Evolutionary conservation across 257 asterid species (phyloP), one percentile per base, ranked within the genome.

Genomic region (Solanum piurae): DNA sequence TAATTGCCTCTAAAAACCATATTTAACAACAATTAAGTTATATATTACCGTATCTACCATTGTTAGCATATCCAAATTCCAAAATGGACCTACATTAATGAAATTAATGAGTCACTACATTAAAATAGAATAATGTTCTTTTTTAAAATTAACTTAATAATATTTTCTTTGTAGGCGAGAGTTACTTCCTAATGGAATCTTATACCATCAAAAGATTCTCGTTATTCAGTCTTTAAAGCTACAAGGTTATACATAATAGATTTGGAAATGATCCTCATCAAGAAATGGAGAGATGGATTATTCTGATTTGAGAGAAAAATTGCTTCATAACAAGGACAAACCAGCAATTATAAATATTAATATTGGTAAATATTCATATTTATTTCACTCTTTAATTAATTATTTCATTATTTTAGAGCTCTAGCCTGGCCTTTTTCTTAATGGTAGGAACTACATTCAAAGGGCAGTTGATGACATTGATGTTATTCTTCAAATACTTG

Each of bases 361-460:
- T 34, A 87, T 87, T 20, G 89, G 89, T 87, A 77, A 10, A n/a
- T 82, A 12, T 27, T 14, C 12, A 69, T 69, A 69, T 25, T 25
- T 25, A 69, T 66, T 25, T 66, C 73, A 66, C 12, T 14, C 20
- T 66, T 66, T 66, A 16, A 49, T 66, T 66, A 16, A 49, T 66
- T n/a, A 11, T 64, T 2, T 60, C 69, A 62, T 62, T n/a, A 7
- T 11, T 11, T 42, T 42, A 69, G 38, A 29, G 16, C 12, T 40
- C 34, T n/a, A 44, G 18, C 38, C 23, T 69, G 23, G 75, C 10
- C 23, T 6, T 31, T 69, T 69, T 64, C 69, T 60, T 69, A 13
- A 69, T 69, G 85, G 9, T 49, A 91, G 92, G 93, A 83, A 91
- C 92, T 16, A 89, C 93, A 7, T 88, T 89, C 86, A 91, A 91